These are phyloP conservation scores for Trichoderma reesei DNA, from an alignment of 495 filamentous ascomycete genomes.

Conservation along the genomic window DNA sequence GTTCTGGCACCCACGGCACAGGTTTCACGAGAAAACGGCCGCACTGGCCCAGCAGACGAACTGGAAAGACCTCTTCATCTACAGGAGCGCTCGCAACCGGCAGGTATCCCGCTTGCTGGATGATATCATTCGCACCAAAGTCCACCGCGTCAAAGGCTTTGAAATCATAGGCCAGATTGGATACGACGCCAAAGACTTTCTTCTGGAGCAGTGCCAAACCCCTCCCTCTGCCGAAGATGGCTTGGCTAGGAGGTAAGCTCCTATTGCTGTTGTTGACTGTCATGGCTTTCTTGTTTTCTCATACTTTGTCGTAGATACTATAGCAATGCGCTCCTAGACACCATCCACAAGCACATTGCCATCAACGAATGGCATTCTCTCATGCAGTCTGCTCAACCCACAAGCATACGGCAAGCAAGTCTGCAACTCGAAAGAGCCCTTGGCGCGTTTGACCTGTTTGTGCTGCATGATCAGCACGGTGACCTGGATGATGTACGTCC, in stretches of 20 bases:
- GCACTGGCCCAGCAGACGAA: conserved; percentile 45
- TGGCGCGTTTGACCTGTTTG: conserved; percentile 79
- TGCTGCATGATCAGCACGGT: conserved; percentile 56
- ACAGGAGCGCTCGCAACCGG: conserved; percentile 45
- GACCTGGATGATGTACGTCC: conserved; percentile 61
- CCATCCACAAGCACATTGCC: conserved; percentile 72
- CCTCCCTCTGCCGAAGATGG: conserved; percentile 59
- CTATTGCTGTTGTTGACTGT: conserved; percentile 1
- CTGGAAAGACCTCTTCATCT: conserved; percentile 68
- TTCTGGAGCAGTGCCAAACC: conserved; percentile 53
- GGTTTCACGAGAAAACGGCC: conserved; percentile 46
- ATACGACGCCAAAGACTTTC: conserved; percentile 80
- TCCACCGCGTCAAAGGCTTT: conserved; percentile 57
- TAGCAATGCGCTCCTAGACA: conserved; percentile 58
- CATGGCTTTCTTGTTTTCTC: conserved; percentile 8
- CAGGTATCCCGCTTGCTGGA: conserved; percentile 52
- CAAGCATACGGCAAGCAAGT: conserved; percentile 29
- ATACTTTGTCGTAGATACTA: conserved; percentile 50
- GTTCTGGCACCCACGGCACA: conserved; percentile 65
- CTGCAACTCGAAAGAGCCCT: conserved; percentile 61
- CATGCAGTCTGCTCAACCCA: background rate
- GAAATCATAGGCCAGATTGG: conserved; percentile 60
- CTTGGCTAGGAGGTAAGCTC: conserved; percentile 63
- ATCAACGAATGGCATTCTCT: conserved; percentile 55
- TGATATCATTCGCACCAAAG: conserved; percentile 57